Base-by-base conservation (phyloP, 1,284 basidiomycete genomes). In the Ustilago tritici region DNA sequence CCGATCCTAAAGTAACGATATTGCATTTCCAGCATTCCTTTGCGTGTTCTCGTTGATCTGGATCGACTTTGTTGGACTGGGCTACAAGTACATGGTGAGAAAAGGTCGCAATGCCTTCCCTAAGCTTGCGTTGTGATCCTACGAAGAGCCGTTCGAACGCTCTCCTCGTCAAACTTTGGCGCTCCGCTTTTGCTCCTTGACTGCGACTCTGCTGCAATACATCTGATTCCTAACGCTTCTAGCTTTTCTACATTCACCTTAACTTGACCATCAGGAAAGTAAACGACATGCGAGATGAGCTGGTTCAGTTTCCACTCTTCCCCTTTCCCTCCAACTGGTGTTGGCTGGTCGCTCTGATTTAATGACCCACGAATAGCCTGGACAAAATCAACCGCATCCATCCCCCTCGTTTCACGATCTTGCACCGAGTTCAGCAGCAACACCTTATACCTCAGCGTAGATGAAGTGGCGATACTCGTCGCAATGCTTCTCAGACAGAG, bases 391-490 rank as follows among this genome's bases (percentile, higher is more conserved):
- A 90, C 88, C 0, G 94, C 95, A 1, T 89, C 90, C 86, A 96
- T 96, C 1, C 91, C 93, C 10, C 90, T 89, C 0, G 95, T 98
- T 86, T 99, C 96, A 66, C 96, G 90, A 85, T 99, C 96, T 78
- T 95, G 95, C 70, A 89, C 90, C 15, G 91, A 89, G 85, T 98
- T 99, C 64, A 99, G 87, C 1, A 99, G 89, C 35, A 99, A 87
- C 14, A 98, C 89, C 85, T 98, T 98, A 43, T 92, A 92, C 43
- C 89, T 89, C 15, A 98, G 88, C 9, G 89, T 89, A 4, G 88
- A 87, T 15, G 94, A 95, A 47, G 90, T 88, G 8, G 93, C 93
- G 69, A 98, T 95, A 11, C 90, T 90, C 35, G 90, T 88, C 1
- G 92, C 94, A 5, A 98, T 91, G 6, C 93, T 93, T 58, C 92